These are phyloP conservation scores for Coprinopsis marcescibilis DNA, from an alignment of 768 basidiomycete species.

Conservation along the genomic window DNA sequence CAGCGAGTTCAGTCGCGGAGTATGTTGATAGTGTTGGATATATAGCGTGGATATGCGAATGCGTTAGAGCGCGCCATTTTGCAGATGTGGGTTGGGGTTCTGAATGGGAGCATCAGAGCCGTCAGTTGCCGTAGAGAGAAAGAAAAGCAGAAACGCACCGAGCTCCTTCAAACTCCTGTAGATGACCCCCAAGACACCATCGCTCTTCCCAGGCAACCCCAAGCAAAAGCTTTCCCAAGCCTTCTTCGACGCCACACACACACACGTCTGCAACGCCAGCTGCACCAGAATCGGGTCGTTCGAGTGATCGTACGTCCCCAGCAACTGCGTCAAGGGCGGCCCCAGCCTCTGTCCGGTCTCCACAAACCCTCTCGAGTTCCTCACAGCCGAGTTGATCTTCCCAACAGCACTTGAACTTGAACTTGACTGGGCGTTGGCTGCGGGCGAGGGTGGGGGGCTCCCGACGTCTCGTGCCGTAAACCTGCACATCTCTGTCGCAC, in stretches of 20 bases:
- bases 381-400: neutral
- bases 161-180: slow-evolving; percentile 24
- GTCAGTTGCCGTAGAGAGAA: neutral
- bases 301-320: slow-evolving; percentile 60
- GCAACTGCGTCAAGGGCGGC: slow-evolving; percentile 50
- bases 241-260: slow-evolving; percentile 60
- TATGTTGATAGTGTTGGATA: slow-evolving; percentile 64
- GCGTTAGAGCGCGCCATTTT: slow-evolving; percentile 71
- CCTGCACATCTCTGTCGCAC: slow-evolving; percentile 62
- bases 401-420: neutral
- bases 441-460: slow-evolving; percentile 28
- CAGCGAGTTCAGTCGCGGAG: slow-evolving; percentile 65
- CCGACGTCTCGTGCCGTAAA: slow-evolving; percentile 29
- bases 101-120: slow-evolving; percentile 15
- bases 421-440: slow-evolving; percentile 19
- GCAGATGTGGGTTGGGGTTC: slow-evolving; percentile 77
- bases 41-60: slow-evolving; percentile 59
- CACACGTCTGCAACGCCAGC: slow-evolving; percentile 67
- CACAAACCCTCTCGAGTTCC: neutral
- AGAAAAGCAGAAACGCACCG: slow-evolving; percentile 6
- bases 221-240: slow-evolving; percentile 69
- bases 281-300: slow-evolving; percentile 76
- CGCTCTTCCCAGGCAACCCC: slow-evolving; percentile 66
- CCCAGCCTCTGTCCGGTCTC: slow-evolving; percentile 64
- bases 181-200: slow-evolving; percentile 57